phyloP scores from a whole-genome alignment of 2,329 filamentous ascomycete genomes.

The Pestalotiopsis sp. region DNA sequence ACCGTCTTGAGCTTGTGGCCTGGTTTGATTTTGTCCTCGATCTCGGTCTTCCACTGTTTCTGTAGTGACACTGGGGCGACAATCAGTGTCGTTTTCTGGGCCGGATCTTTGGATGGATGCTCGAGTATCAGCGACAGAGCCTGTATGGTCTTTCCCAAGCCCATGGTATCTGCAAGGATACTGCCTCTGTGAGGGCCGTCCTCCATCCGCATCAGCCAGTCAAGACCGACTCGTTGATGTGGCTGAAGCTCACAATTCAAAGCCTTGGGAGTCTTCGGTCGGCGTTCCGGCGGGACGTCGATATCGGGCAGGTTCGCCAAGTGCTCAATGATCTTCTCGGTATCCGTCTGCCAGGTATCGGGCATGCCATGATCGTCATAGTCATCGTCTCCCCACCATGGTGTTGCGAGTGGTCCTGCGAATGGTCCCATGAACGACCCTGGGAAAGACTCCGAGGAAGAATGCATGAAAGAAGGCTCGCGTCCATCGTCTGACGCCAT shows the following conservation, averaged over 20 bases:
- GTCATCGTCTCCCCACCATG: neutral
- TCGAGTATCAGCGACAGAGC: constrained; percentile 31
- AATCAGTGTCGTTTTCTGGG: constrained; percentile 30
- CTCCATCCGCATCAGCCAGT: constrained; percentile 32
- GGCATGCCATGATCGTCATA: neutral
- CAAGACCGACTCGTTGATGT: constrained; percentile 31
- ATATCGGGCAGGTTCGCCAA: constrained; percentile 5
- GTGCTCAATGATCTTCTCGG: neutral
- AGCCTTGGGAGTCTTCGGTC: constrained; percentile 21
- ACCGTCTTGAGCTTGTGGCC: constrained; percentile 27
- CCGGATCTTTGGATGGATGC: constrained; percentile 24
- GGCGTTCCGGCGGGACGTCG: constrained; percentile 20
- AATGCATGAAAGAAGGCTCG: neutral
- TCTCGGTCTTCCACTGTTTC: constrained; percentile 16
- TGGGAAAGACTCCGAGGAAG: no score
- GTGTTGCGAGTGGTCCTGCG: no score
- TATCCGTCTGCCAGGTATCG: neutral
- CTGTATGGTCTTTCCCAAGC: constrained; percentile 33
- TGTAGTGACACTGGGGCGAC: constrained; percentile 15
- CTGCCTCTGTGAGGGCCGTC: constrained; percentile 27
- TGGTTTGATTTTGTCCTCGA: constrained; percentile 30
- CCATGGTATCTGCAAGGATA: constrained; percentile 34
- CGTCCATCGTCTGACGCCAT: neutral
- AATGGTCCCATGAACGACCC: no score
- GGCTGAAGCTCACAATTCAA: constrained; percentile 27